These are phyloP conservation scores for Lizanozyma gosingica DNA, from an alignment of 1,139 yeast species.

Conservation along the genomic window DNA sequence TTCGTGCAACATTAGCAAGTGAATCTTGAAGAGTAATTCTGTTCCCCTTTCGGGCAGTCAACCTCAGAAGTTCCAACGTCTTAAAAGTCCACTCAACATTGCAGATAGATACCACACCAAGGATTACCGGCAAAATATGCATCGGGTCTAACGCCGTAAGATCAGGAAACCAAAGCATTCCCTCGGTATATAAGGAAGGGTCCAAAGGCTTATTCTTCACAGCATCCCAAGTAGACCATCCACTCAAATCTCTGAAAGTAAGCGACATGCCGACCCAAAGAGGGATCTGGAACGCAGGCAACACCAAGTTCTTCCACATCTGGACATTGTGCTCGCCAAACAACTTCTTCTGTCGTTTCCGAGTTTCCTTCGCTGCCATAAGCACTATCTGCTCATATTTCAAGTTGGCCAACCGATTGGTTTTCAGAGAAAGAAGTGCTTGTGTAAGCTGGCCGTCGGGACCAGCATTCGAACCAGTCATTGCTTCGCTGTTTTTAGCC, in stretches of 20 bases:
- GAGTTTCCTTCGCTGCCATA: constrained; percentile 66
- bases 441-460: constrained; percentile 7
- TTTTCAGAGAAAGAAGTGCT: constrained; percentile 5
- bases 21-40: constrained; percentile 58
- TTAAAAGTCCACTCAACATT: constrained; percentile 67
- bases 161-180: constrained; percentile 51
- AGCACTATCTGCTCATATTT: constrained; percentile 71
- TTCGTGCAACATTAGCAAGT: constrained; percentile 55
- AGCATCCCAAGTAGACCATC: constrained; percentile 46
- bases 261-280: constrained; percentile 77
- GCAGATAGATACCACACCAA: constrained; percentile 63
- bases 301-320: constrained; percentile 64
- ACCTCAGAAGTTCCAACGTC: constrained; percentile 18
- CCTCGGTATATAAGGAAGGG: constrained; percentile 44
- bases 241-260: constrained; percentile 68
- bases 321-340: constrained; percentile 64
- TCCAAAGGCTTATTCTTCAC: constrained; percentile 44
- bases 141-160: constrained; percentile 54
- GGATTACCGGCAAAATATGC: constrained; percentile 55
- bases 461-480: constrained; percentile 8
- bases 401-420: constrained; percentile 25
- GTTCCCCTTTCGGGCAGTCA: constrained; percentile 20
- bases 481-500: constrained; percentile 10
- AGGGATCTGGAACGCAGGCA: constrained; percentile 81
- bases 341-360: constrained; percentile 61